Percentiles rank a stretch among this genome's conserved stretches.
Conservation (phyloP, 495 filamentous ascomycete genomes). For the Parmelia sp. region DNA sequence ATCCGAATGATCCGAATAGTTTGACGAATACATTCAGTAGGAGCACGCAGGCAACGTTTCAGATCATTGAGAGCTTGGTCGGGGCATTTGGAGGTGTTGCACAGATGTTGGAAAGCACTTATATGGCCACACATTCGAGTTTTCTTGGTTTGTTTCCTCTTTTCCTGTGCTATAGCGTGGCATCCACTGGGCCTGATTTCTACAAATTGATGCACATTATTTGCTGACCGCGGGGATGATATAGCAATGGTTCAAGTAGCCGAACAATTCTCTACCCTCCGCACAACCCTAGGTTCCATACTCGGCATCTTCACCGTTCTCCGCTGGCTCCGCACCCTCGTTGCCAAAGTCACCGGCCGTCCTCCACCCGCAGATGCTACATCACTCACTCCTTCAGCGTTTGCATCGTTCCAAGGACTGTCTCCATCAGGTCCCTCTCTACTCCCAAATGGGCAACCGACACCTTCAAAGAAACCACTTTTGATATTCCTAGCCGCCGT, state of each 20-base stretch:
- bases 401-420: constrained; percentile 77
- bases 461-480: constrained; percentile 87
- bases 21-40: constrained; percentile 84
- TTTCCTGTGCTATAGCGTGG: background rate
- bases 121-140: constrained; percentile 98
- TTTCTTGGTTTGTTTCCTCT: constrained; percentile 77
- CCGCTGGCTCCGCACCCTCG: constrained; percentile 82
- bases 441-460: constrained; percentile 55
- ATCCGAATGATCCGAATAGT: constrained; percentile 89
- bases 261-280: constrained; percentile 89
- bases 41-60: constrained; percentile 94
- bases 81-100: constrained; percentile 96
- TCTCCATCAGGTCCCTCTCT: constrained; percentile 31
- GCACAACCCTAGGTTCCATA: constrained; percentile 90
- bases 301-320: constrained; percentile 93
- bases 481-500: constrained; percentile 92
- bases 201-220: background rate
- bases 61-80: constrained; percentile 98
- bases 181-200: constrained; percentile 7
- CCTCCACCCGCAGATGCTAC: constrained; percentile 81
- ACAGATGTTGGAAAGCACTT: constrained; percentile 99
- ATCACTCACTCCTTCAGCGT: constrained; percentile 79
- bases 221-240: constrained; percentile 6
- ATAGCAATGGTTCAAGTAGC: constrained; percentile 96
- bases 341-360: constrained; percentile 91